Evolutionary conservation across 2,329 filamentous ascomycete species (phyloP), one percentile per base, ranked within the genome.

Genomic region (Claviceps africana): DNA sequence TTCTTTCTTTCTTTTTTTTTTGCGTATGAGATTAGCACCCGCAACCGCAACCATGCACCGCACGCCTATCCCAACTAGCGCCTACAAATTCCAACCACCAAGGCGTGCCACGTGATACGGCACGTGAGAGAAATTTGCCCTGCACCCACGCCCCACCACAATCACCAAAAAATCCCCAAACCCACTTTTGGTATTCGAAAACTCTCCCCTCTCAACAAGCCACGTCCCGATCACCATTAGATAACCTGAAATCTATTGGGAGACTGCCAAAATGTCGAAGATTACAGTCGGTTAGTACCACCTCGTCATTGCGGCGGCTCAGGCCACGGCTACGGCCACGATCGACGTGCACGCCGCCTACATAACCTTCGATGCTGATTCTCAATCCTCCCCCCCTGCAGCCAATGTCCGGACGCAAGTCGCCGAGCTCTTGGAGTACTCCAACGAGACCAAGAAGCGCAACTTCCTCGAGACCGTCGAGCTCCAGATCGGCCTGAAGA

Each of bases 381-480:
- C 60, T 31, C 35, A 11, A 15, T 15, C 35, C 53, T 17, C 35
- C 13, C 7, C 17, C 11, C 40, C 3, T 39, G 19, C 61, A 69
- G 88, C 88, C 82, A 88, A 89, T 86, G 89, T 95, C 81, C 88
- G 90, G 81, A 79, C 82, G 73, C 91, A 97, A 79, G 88, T 97
- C 72, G 78, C 85, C 73, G 82, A 93, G 72, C 82, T 98, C 68
- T 86, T 98, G 67, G 85, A 95, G 69, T 97, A 97, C 85, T 95
- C 86, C 70, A 79, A 79, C 67, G 67, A 95, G 74, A 88, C 86
- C 74, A 95, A 95, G 86, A 95, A 95, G 86, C 81, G 89, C 66
- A 95, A 95, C 83, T 96, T 95, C 79, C 81, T 94, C 72, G 88
- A 93, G 80, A 91, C 87, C 70, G 88, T 95, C 72, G 85, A 89